These are phyloP conservation scores for Lichtheimia hyalospora DNA, from an alignment of 371 early-diverging fungal species.

Conservation along the genomic window DNA sequence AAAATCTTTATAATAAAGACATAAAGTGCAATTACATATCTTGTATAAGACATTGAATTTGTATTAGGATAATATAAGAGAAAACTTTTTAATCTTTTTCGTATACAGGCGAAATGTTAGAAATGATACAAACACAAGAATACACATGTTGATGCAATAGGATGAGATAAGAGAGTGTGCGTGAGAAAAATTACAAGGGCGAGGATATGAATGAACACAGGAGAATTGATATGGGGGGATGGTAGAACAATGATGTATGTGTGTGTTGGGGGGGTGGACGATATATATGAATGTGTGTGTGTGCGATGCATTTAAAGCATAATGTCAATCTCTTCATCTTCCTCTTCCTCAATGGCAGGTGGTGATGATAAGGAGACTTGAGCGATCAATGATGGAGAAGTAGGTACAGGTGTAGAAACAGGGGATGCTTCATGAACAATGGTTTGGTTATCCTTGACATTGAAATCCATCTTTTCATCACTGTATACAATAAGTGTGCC, in stretches of 20 bases:
- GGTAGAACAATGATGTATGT: background rate
- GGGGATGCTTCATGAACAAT: constrained; percentile 34
- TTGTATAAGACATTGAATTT: background rate
- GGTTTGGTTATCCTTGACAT: constrained; percentile 40
- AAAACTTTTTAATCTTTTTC: too few species aligned
- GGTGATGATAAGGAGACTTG: too few species aligned
- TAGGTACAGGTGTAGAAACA: constrained; percentile 5
- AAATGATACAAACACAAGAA: too few species aligned
- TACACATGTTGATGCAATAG: too few species aligned
- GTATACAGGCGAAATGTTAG: too few species aligned
- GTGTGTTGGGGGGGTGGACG: background rate
- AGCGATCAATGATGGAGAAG: background rate
- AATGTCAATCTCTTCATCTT: constrained; percentile 34
- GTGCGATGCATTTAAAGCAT: constrained; percentile 14
- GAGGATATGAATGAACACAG: background rate
- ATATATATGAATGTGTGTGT: background rate
- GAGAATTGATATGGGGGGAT: background rate
- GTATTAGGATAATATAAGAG: too few species aligned
- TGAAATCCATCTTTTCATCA: constrained; percentile 45
- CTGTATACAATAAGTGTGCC: constrained; percentile 34
- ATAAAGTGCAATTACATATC: background rate
- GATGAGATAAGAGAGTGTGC: too few species aligned
- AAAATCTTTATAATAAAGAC: background rate
- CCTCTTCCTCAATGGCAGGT: constrained; percentile 14
- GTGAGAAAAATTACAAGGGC: background rate